These are phyloP conservation scores for Suillus sp. DNA, from an alignment of 768 basidiomycete genomes.

Conservation along the genomic window DNA sequence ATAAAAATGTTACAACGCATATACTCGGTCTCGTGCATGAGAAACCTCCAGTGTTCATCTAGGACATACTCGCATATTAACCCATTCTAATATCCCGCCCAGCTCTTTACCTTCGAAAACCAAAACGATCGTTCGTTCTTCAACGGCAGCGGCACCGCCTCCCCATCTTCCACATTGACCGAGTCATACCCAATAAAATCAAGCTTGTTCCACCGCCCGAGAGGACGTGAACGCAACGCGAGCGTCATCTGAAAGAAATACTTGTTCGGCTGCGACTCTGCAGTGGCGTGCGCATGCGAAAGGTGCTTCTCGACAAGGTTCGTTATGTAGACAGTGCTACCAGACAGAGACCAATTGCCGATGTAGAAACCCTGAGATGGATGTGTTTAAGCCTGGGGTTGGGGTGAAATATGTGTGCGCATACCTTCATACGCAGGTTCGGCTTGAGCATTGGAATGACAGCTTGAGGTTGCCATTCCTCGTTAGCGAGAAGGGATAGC, in stretches of 20 bases:
- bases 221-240: conserved; percentile 67
- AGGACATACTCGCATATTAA: neutral
- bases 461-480: conserved; percentile 67
- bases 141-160: conserved; percentile 64
- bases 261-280: conserved; percentile 33
- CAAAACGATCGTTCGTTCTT: conserved; percentile 91
- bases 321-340: conserved; percentile 57
- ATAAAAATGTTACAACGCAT: neutral
- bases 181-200: conserved; percentile 75
- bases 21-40: neutral
- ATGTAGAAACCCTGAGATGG: conserved; percentile 64
- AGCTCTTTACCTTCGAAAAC: conserved; percentile 89
- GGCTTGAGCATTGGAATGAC: conserved; percentile 79
- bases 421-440: conserved; percentile 75
- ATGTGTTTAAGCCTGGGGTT: conserved; percentile 10
- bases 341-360: conserved; percentile 73
- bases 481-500: conserved; percentile 82
- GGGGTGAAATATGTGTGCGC: neutral
- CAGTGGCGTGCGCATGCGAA: conserved; percentile 15
- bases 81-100: conserved; percentile 32
- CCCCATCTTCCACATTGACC: conserved; percentile 75
- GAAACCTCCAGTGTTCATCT: neutral
- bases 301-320: conserved; percentile 57
- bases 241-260: conserved; percentile 80
- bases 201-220: conserved; percentile 82